These are phyloP conservation scores for Medakamo hakoo DNA, from an alignment of 139 green algal species.

Conservation along the genomic window DNA sequence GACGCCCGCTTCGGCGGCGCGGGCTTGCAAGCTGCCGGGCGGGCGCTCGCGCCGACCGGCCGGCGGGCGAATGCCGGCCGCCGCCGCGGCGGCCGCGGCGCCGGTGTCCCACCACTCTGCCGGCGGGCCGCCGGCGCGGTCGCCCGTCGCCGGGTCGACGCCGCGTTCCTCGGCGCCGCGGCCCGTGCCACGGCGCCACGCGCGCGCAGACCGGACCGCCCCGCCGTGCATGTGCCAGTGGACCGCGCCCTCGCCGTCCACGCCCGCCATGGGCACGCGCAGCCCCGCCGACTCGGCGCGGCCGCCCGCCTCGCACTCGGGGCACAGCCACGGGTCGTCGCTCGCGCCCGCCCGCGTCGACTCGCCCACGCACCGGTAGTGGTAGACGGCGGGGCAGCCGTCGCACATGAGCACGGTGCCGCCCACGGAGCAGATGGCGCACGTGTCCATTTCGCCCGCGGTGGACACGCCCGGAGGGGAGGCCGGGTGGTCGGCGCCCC, in stretches of 20 bases:
- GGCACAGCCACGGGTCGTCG: constrained; percentile 39
- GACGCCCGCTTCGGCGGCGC: constrained; percentile 1
- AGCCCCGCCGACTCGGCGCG: constrained; percentile 31
- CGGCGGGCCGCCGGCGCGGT: not conserved
- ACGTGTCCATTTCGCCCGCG: constrained; percentile 45
- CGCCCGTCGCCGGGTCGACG: not conserved
- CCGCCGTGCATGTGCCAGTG: constrained; percentile 17
- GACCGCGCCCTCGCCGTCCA: constrained; percentile 14
- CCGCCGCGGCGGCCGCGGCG: no score
- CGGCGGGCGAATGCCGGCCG: not conserved
- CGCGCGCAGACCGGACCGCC: constrained; percentile 7
- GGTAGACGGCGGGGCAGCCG: constrained; percentile 72
- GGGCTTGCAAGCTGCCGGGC: not conserved
- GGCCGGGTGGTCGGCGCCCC: not conserved
- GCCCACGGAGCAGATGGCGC: constrained; percentile 57
- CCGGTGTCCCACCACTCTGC: not conserved
- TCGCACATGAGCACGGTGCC: constrained; percentile 83
- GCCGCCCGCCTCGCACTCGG: constrained; percentile 45
- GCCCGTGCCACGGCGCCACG: constrained; percentile 8
- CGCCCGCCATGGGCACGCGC: constrained; percentile 20
- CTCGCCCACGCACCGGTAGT: constrained; percentile 62
- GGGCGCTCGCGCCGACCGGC: not conserved
- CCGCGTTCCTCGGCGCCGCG: constrained; percentile 13
- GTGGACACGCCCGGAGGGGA: constrained; percentile 5
- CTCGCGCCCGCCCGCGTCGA: constrained; percentile 22